Percentiles rank a stretch among this genome's conserved stretches.
These are phyloP conservation scores for Bipolaris cookei DNA, from an alignment of 2,329 filamentous ascomycete genomes.

Conservation along the genomic window DNA sequence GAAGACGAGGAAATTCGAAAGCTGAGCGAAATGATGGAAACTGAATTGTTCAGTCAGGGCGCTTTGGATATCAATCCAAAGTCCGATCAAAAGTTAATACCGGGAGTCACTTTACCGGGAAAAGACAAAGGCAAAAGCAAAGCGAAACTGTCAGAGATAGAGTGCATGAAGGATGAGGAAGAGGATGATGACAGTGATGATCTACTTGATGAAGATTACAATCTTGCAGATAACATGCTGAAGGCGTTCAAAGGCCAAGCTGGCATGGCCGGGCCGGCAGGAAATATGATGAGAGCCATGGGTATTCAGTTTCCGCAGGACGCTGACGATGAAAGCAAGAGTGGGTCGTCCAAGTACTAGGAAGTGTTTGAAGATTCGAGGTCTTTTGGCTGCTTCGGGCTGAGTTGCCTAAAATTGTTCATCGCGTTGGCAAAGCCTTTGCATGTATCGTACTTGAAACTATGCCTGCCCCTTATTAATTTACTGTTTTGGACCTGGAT, in stretches of 20 bases:
- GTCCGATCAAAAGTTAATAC: slow-evolving; percentile 18
- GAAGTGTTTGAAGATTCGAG: background rate
- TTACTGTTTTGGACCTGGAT: too few relatives aligned
- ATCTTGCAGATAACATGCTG: slow-evolving; percentile 86
- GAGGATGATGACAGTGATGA: slow-evolving; percentile 30
- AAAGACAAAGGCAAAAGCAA: slow-evolving; percentile 22
- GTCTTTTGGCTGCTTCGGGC: too few relatives aligned
- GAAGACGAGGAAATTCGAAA: slow-evolving; percentile 66
- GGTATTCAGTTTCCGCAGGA: slow-evolving; percentile 81
- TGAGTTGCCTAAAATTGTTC: too few relatives aligned
- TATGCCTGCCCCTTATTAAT: too few relatives aligned
- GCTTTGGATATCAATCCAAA: slow-evolving; percentile 60
- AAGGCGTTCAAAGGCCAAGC: slow-evolving; percentile 92
- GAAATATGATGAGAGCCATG: slow-evolving; percentile 87
- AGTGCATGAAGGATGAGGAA: slow-evolving; percentile 48
- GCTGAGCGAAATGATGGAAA: slow-evolving; percentile 72
- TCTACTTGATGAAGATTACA: slow-evolving; percentile 77
- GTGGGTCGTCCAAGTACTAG: background rate
- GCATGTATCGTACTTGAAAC: too few relatives aligned
- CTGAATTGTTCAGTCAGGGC: slow-evolving; percentile 72
- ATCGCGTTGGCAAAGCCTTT: too few relatives aligned
- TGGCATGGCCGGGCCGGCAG: slow-evolving; percentile 82
- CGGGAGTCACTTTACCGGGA: slow-evolving; percentile 1
- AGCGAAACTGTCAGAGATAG: slow-evolving; percentile 18
- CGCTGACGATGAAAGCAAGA: slow-evolving; percentile 61